Percentiles rank a stretch among this genome's conserved stretches.
phyloP scores from a whole-genome alignment of 2,329 filamentous ascomycete genomes.

The Aspergillus flavus region DNA sequence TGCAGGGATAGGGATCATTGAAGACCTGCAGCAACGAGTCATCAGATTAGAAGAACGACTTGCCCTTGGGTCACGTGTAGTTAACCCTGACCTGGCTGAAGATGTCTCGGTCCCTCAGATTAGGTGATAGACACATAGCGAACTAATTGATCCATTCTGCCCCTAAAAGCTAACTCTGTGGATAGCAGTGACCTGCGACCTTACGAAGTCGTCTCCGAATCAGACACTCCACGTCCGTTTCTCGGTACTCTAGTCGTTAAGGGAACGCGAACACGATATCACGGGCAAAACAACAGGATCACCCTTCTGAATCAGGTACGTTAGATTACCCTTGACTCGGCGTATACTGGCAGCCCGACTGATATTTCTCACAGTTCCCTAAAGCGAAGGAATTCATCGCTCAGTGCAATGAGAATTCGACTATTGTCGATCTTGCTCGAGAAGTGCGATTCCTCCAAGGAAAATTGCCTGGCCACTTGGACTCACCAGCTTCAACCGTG shows the following conservation, averaged over 20 bases:
- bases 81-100: neutral
- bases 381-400: constrained; percentile 26
- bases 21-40: constrained; percentile 27
- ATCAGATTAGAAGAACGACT: constrained; percentile 21
- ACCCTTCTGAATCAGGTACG: constrained; percentile 22
- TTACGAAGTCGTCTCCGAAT: neutral
- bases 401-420: constrained; percentile 19
- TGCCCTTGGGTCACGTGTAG: constrained; percentile 4
- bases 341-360: neutral
- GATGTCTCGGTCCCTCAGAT: constrained; percentile 2
- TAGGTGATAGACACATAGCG: constrained; percentile 3
- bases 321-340: neutral
- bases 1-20: constrained; percentile 20
- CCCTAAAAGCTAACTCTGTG: neutral
- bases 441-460: constrained; percentile 29
- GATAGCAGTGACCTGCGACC: neutral
- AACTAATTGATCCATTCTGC: no score
- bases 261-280: constrained; percentile 25
- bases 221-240: constrained; percentile 9
- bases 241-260: constrained; percentile 25
- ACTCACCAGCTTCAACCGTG: constrained; percentile 20
- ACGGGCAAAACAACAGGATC: constrained; percentile 25
- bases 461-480: constrained; percentile 15
- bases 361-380: constrained; percentile 16
- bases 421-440: constrained; percentile 22